Evolutionary conservation across 2,329 filamentous ascomycete species (phyloP).

Genomic region (Triangularia verruculosa): DNA sequence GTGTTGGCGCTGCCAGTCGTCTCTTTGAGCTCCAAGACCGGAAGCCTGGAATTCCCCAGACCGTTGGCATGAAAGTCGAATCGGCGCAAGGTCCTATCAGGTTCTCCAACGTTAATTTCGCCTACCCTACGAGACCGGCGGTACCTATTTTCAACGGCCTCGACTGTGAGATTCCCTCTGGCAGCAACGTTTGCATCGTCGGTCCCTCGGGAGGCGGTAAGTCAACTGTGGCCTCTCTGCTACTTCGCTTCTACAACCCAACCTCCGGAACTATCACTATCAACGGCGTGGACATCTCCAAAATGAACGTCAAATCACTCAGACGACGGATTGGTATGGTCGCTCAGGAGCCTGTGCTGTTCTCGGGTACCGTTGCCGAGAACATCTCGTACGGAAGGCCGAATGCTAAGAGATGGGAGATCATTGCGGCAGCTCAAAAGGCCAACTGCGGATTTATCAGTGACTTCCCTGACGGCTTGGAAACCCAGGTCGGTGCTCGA

Average conservation of each 20-base stretch:
- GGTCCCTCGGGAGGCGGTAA: slow-evolving; percentile 95
- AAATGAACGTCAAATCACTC: slow-evolving; percentile 90
- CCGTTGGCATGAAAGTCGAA: slow-evolving; percentile 71
- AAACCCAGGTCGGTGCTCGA: slow-evolving; percentile 88
- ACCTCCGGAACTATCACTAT: slow-evolving; percentile 75
- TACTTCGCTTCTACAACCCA: slow-evolving; percentile 88
- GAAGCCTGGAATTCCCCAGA: slow-evolving; percentile 80
- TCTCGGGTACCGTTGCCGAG: slow-evolving; percentile 79
- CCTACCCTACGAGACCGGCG: slow-evolving; percentile 89
- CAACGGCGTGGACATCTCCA: slow-evolving; percentile 76
- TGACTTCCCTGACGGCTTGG: slow-evolving; percentile 92
- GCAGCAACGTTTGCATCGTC: slow-evolving; percentile 93
- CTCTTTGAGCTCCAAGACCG: slow-evolving; percentile 95
- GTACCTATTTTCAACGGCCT: slow-evolving; percentile 88
- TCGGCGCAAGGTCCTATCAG: slow-evolving; percentile 86
- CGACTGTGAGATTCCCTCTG: slow-evolving; percentile 86
- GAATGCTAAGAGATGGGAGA: slow-evolving; percentile 71
- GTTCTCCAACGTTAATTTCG: slow-evolving; percentile 82
- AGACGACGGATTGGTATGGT: slow-evolving; percentile 92
- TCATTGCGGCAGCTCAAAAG: slow-evolving; percentile 80
- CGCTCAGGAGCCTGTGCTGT: slow-evolving; percentile 90
- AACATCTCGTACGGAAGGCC: slow-evolving; percentile 92
- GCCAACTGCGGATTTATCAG: slow-evolving; percentile 97
- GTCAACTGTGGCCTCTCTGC: slow-evolving; percentile 87
- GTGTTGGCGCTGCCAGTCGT: slow-evolving; percentile 91